Evolutionary conservation across 2,329 filamentous ascomycete genomes (phyloP).

Genomic region (Ceratocystis eucalypticola): DNA sequence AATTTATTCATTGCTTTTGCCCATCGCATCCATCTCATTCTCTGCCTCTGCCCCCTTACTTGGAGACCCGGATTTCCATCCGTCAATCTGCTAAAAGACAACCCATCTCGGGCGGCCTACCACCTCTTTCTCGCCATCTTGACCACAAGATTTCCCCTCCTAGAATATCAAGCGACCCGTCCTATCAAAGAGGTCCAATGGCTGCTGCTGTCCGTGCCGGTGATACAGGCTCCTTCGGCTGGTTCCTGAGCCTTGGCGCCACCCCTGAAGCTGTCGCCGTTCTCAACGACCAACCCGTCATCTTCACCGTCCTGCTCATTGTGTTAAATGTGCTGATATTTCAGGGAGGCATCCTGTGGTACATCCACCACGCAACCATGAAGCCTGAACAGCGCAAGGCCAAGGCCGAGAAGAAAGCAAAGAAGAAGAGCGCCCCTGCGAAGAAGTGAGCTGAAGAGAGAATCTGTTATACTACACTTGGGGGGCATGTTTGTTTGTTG

Average conservation of each 20-base stretch:
- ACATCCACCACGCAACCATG: conserved; percentile 45
- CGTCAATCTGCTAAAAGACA: not conserved
- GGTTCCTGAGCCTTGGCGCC: conserved; percentile 42
- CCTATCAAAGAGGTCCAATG: conserved; percentile 10
- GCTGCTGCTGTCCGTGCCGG: conserved; percentile 17
- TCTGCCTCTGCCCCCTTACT: not conserved
- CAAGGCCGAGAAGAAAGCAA: conserved; percentile 32
- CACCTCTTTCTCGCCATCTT: not conserved
- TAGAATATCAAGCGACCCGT: not conserved
- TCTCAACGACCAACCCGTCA: conserved; percentile 46
- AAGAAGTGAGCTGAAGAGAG: conserved; percentile 10
- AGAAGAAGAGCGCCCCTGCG: conserved; percentile 23
- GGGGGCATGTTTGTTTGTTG: not conserved
- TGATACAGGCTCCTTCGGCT: conserved; percentile 38
- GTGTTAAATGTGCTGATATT: conserved; percentile 38
- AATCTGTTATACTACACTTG: not conserved
- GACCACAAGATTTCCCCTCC: not conserved
- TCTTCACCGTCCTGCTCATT: conserved; percentile 44
- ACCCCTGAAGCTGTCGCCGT: conserved; percentile 44
- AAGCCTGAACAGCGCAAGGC: conserved; percentile 48
- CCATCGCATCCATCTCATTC: not conserved
- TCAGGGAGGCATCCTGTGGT: conserved; percentile 39
- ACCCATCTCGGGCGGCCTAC: not conserved
- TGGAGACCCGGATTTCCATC: not conserved
- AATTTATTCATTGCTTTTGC: not conserved